A percentile compares a stretch with the other conserved stretches of the same genome.
phyloP scores from a whole-genome alignment of 495 filamentous ascomycete species.

The Massariosphaeria phaeospora region DNA sequence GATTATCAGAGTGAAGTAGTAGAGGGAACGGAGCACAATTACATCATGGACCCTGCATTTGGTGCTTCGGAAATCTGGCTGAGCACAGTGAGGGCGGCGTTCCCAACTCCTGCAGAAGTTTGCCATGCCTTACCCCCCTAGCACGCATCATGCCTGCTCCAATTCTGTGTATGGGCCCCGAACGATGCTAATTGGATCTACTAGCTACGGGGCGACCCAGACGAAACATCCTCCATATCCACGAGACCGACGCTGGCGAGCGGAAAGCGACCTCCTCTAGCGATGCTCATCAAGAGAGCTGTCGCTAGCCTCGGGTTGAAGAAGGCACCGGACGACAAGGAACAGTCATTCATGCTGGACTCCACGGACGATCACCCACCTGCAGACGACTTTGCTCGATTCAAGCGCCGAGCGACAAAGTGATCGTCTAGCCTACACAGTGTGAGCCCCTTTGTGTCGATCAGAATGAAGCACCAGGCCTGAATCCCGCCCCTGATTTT shows the following conservation, averaged over 20 bases:
- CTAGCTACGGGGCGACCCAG: not conserved
- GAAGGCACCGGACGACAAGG: not conserved
- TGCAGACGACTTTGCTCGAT: too few relatives aligned
- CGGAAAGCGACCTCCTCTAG: not conserved
- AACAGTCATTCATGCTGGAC: not conserved
- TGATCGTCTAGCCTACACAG: too few relatives aligned
- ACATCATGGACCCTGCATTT: slow-evolving; percentile 18
- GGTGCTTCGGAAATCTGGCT: slow-evolving; percentile 13
- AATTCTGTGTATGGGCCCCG: not conserved
- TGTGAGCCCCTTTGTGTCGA: too few relatives aligned
- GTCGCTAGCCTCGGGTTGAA: not conserved
- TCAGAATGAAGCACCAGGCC: too few relatives aligned
- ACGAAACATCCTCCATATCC: not conserved
- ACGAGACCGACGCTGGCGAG: not conserved
- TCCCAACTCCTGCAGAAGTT: slow-evolving; percentile 5
- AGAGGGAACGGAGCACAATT: slow-evolving; percentile 8
- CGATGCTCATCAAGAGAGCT: not conserved
- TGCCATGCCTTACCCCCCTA: too few relatives aligned
- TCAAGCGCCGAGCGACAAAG: too few relatives aligned
- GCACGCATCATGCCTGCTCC: not conserved
- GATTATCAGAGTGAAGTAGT: slow-evolving; percentile 11
- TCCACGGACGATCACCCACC: not conserved
- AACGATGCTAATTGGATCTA: not conserved
- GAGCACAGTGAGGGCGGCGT: slow-evolving; percentile 5
- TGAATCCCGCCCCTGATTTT: too few relatives aligned